phyloP scores from a whole-genome alignment of 176 grass and related monocot species.

The Lolium multiflorum region DNA sequence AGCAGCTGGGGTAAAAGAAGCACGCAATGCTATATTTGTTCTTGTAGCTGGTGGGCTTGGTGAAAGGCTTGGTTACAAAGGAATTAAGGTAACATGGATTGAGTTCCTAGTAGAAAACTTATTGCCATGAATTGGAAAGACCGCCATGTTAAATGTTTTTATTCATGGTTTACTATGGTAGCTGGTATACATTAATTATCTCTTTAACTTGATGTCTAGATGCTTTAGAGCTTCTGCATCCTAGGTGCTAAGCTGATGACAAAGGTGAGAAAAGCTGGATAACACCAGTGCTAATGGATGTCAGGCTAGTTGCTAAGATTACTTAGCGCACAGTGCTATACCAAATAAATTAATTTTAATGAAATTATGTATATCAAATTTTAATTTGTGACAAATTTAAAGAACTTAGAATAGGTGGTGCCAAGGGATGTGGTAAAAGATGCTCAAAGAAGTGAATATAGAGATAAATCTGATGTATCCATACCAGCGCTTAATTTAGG shows the following conservation, averaged over 20 bases:
- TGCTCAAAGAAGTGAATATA: neutral
- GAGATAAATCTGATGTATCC: neutral
- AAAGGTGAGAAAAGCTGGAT: too few species aligned
- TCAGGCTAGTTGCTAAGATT: too few species aligned
- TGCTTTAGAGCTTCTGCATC: neutral
- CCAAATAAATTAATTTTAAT: too few species aligned
- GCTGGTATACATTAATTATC: neutral
- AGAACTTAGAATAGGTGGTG: neutral
- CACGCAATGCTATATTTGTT: constrained; percentile 80
- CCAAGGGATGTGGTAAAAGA: neutral
- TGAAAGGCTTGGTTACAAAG: constrained; percentile 96
- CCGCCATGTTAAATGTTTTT: neutral
- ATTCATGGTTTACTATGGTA: neutral
- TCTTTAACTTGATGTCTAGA: neutral
- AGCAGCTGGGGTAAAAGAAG: constrained; percentile 86
- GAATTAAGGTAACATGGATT: constrained; percentile 84
- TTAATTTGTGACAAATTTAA: too few species aligned
- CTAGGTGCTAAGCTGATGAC: too few species aligned
- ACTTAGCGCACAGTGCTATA: too few species aligned
- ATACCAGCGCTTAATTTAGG: neutral
- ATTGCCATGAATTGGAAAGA: neutral
- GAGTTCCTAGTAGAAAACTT: constrained; percentile 21
- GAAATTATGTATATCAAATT: too few species aligned
- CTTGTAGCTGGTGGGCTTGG: constrained; percentile 99
- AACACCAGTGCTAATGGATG: too few species aligned